Conservation (phyloP, 352 stramenopile genomes). For the Pythium grandisporangium region DNA sequence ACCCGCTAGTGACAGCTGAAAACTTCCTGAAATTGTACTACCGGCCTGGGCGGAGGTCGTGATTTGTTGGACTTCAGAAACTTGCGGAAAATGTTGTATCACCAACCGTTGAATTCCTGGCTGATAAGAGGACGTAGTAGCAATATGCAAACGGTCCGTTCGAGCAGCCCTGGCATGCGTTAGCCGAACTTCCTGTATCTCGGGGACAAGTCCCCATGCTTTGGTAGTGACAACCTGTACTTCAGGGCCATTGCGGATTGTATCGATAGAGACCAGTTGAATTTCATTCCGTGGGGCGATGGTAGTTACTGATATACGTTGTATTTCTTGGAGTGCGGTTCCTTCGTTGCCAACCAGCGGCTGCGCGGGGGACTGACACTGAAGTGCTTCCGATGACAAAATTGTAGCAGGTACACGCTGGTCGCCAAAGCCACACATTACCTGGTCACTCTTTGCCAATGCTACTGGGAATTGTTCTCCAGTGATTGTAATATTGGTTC, state of each 20-base stretch:
- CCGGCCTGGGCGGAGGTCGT: conserved; percentile 6
- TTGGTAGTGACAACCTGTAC: conserved; percentile 39
- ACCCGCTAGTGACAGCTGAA: conserved; percentile 16
- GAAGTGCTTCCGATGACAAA: conserved; percentile 14
- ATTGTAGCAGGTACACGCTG: conserved; percentile 11
- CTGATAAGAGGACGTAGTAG: conserved; percentile 10
- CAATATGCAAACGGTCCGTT: conserved; percentile 9
- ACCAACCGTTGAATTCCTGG: conserved; percentile 17
- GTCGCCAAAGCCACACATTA: conserved; percentile 26
- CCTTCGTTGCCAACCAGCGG: too few relatives aligned
- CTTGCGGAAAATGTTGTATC: conserved; percentile 6
- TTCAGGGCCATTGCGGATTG: conserved; percentile 17
- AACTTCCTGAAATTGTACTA: conserved; percentile 10
- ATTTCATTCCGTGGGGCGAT: conserved; percentile 21
- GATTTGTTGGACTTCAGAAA: conserved; percentile 17
- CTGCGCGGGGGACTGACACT: conserved; percentile 16
- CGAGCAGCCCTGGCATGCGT: conserved; percentile 2
- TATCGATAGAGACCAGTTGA: conserved; percentile 22
- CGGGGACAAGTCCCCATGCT: conserved; percentile 17
- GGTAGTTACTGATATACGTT: conserved; percentile 15
- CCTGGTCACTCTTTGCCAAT: too few relatives aligned
- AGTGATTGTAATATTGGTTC: conserved; percentile 21
- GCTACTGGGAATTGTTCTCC: conserved; percentile 14
- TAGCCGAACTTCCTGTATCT: conserved; percentile 19
- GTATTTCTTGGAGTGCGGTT: conserved; percentile 3